Base-by-base conservation (phyloP, 805 yeast genomes). In the Wilhelminamyces savonicus region DNA sequence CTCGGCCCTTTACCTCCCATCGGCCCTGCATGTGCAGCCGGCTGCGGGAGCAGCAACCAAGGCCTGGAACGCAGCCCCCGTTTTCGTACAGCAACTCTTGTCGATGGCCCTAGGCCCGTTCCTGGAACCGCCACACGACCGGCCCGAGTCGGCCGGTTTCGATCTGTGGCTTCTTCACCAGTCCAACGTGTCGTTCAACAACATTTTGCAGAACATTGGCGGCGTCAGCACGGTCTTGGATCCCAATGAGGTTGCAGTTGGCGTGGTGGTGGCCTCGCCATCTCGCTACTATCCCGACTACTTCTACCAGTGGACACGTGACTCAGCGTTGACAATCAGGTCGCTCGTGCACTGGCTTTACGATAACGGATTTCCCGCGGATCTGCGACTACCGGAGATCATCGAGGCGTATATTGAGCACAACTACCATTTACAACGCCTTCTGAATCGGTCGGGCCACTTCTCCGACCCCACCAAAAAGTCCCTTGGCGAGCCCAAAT, bases 401-500 rank as follows among this genome's bases (percentile, higher is more conserved):
- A 50, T 87, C 16, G 79, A 80, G 37, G 63, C 72, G 22, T 88
- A 85, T 47, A 66, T 90, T 17, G 63, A 62, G 30, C 76, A 77
- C 39, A 67, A 78, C 17, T 62, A 63, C 31, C 42, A 53, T 22
- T 56, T 88, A 30, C 97, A 90, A 56, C 60, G 86, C 31, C 53
- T 70, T 2, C 59, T 64, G 27, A 90, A 86, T 49, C 75, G 73
- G 16, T 76, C 87, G 8, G 97, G 97, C 0, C 48, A 53, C 2
- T 74, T 74, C 40, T 54, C 59, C 8, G 63, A 62, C 34, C 25
- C 34, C 3, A 36, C 31, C 19, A 59, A 70, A 27, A 54, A 56
- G 7, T 86, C 84, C 2, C 62, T 88, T 20, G 97, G 97, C 2
- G 97, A 90, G 52, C 97, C 97, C 6, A 90, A 90, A 53, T 90